Evolutionary conservation across 1,284 basidiomycete genomes (phyloP).

Genomic region (Fomes fomentarius): DNA sequence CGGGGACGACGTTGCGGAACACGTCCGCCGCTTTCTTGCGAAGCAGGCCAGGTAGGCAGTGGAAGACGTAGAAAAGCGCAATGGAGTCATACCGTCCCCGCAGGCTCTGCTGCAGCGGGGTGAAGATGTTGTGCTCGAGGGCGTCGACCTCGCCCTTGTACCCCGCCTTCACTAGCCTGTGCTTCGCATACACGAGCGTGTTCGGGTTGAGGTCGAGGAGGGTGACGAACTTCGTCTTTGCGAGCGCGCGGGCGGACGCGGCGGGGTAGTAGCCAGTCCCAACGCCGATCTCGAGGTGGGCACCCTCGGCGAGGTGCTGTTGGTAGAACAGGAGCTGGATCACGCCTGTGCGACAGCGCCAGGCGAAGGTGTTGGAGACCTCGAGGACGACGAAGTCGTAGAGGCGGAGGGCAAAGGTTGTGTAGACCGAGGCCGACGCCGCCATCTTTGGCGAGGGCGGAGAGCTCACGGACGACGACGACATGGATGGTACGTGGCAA

Average conservation of each 20-base stretch:
- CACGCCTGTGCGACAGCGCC: constrained; percentile 26
- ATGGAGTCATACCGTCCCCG: constrained; percentile 25
- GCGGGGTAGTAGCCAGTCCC: constrained; percentile 33
- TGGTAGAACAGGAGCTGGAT: constrained; percentile 28
- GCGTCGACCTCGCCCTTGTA: constrained; percentile 22
- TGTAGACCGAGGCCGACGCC: constrained; percentile 25
- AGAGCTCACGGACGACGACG: too few relatives aligned
- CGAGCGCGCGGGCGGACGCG: constrained; percentile 8
- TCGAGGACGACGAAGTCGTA: constrained; percentile 29
- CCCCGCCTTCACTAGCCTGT: constrained; percentile 20
- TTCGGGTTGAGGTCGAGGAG: constrained; percentile 28
- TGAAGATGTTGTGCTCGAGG: constrained; percentile 25
- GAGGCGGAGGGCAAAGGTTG: constrained; percentile 12
- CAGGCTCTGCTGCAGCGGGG: constrained; percentile 17
- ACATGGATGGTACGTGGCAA: too few relatives aligned
- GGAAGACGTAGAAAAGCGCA: constrained; percentile 30
- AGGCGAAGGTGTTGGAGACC: constrained; percentile 26
- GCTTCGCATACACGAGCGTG: constrained; percentile 21
- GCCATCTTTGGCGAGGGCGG: constrained; percentile 4
- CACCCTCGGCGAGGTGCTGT: constrained; percentile 21
- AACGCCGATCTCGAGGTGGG: constrained; percentile 25
- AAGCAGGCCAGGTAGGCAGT: too few relatives aligned
- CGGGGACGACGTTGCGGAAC: constrained; percentile 13
- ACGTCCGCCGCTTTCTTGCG: constrained; percentile 22
- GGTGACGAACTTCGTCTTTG: constrained; percentile 22